Evolutionary conservation across 192 early-diverging fungal genomes (phyloP).

Genomic region (Mortierella claussenii): DNA sequence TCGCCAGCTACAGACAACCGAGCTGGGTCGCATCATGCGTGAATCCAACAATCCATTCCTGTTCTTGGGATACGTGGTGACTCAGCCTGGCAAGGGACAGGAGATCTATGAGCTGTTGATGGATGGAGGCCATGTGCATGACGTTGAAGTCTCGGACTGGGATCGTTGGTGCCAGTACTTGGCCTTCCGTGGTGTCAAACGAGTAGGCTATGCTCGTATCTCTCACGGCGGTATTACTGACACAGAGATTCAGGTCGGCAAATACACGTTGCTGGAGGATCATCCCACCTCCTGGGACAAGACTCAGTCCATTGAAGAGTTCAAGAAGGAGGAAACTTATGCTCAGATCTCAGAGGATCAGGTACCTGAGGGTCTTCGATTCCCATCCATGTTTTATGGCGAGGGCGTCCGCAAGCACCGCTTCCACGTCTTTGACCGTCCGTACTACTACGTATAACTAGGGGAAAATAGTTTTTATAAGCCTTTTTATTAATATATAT

Average conservation of each 20-base stretch:
- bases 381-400: constrained; percentile 75
- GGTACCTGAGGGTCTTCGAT: constrained; percentile 64
- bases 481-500: too few species aligned
- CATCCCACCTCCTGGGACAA: constrained; percentile 38
- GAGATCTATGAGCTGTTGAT: constrained; percentile 71
- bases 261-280: constrained; percentile 71
- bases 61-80: constrained; percentile 86
- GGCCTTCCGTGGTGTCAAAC: constrained; percentile 79
- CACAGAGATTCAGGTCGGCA: constrained; percentile 85
- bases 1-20: constrained; percentile 79
- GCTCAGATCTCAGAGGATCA: constrained; percentile 64
- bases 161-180: constrained; percentile 91
- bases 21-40: constrained; percentile 82
- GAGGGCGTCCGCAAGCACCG: constrained; percentile 76
- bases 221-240: constrained; percentile 85
- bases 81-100: constrained; percentile 69
- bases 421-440: constrained; percentile 84
- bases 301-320: constrained; percentile 35
- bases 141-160: constrained; percentile 79
- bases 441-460: constrained; percentile 72
- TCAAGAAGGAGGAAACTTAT: constrained; percentile 66
- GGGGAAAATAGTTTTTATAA: too few species aligned
- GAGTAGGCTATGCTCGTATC: constrained; percentile 78
- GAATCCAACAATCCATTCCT: constrained; percentile 79
- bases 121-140: constrained; percentile 73